These are phyloP conservation scores for Fusarium stilboides DNA, from an alignment of 2,329 filamentous ascomycete species.

Conservation along the genomic window DNA sequence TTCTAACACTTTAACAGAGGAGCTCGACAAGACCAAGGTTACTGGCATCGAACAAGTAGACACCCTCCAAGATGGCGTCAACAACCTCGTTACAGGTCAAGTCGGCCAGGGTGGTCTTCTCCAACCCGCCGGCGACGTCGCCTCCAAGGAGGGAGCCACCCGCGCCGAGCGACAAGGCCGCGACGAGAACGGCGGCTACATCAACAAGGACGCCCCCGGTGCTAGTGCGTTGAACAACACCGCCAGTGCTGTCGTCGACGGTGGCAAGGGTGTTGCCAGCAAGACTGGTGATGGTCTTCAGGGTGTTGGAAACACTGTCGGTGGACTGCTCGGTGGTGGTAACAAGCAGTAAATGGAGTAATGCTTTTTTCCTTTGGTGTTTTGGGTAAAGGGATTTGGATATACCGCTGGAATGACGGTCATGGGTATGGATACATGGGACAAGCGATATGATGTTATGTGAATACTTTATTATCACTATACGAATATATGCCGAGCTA, in stretches of 20 bases:
- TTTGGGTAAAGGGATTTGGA: not conserved
- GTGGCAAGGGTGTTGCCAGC: conserved; percentile 51
- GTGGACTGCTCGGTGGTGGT: conserved; percentile 55
- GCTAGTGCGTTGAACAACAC: conserved; percentile 49
- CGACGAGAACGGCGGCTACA: conserved; percentile 70
- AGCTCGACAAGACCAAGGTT: conserved; percentile 78
- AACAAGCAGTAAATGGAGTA: conserved; percentile 45
- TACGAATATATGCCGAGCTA: not conserved
- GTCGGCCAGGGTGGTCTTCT: conserved; percentile 78
- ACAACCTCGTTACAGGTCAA: conserved; percentile 74
- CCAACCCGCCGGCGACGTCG: conserved; percentile 73
- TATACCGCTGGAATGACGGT: conserved; percentile 11
- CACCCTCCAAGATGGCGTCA: conserved; percentile 76
- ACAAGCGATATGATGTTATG: conserved; percentile 1
- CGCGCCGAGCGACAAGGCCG: conserved; percentile 75
- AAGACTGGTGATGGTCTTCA: conserved; percentile 1
- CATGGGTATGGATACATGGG: conserved; percentile 1
- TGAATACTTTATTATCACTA: conserved; percentile 20
- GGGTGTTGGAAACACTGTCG: conserved; percentile 47
- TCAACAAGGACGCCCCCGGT: conserved; percentile 53
- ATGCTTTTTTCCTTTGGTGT: conserved; percentile 16
- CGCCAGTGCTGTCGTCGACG: conserved; percentile 50
- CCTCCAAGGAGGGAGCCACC: conserved; percentile 77
- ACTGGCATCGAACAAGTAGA: conserved; percentile 78
- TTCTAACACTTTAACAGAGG: conserved; percentile 61